Evolutionary conservation across 495 filamentous ascomycete species (phyloP).

Genomic region (Xylaria nigripes): DNA sequence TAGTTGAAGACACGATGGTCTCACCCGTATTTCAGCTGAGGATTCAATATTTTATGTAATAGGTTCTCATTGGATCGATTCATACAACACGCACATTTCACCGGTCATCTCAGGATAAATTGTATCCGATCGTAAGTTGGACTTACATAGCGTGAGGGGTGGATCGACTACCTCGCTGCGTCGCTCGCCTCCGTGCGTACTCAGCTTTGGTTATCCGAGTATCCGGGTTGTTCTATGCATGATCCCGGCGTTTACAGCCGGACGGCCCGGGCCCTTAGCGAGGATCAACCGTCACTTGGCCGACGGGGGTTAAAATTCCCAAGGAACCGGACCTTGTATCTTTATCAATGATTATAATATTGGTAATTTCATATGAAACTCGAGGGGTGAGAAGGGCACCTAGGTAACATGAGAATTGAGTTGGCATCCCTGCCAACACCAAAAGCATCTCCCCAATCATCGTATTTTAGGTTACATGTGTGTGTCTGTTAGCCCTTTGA

Average conservation of each 20-base stretch:
- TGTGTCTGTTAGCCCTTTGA: conserved; percentile 1
- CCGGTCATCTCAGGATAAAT: not conserved
- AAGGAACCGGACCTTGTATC: not conserved
- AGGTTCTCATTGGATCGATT: not conserved
- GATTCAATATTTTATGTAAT: not conserved
- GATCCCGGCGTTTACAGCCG: not conserved
- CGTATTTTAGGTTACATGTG: conserved; percentile 2
- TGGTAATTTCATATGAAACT: not conserved
- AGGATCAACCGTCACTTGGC: not conserved
- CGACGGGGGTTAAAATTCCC: not conserved
- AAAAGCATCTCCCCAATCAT: not conserved
- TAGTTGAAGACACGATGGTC: not conserved
- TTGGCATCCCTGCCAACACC: not conserved
- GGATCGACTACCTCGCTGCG: too few relatives aligned
- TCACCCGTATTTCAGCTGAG: not conserved
- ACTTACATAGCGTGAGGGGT: too few relatives aligned
- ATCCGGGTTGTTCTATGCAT: not conserved
- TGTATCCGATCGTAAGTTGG: too few relatives aligned
- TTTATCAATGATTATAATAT: not conserved
- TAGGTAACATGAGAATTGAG: conserved; percentile 6
- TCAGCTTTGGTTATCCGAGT: not conserved
- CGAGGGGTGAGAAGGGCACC: not conserved
- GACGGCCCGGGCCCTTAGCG: not conserved
- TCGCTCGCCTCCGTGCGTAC: too few relatives aligned
- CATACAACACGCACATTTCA: not conserved